phyloP scores from a whole-genome alignment of 768 basidiomycete species.

The Mycena polygramma region DNA sequence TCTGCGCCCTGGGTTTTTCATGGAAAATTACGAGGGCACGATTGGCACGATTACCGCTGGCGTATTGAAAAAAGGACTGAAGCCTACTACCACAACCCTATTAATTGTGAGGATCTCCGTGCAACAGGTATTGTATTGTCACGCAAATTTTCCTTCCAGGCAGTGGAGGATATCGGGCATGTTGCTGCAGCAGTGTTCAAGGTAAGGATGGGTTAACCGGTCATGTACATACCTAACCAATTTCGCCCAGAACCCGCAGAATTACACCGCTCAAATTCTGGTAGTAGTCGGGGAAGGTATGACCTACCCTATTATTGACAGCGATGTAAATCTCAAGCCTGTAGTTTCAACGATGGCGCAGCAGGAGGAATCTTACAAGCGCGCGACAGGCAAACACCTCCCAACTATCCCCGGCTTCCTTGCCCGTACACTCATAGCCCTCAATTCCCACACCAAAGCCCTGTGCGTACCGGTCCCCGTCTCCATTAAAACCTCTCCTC shows the following conservation, averaged over 20 bases:
- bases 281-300: conserved; percentile 45
- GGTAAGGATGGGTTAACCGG: conserved; percentile 32
- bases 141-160: conserved; percentile 38
- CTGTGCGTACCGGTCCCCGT: no score
- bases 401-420: conserved; percentile 46
- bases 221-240: background rate
- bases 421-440: conserved; percentile 42
- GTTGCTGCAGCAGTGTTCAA: conserved; percentile 51
- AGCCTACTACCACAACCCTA: no score
- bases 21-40: conserved; percentile 60
- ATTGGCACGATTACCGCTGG: no score
- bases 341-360: conserved; percentile 43
- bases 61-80: no score
- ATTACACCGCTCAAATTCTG: conserved; percentile 42
- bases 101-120: no score
- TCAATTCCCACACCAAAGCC: conserved; percentile 47
- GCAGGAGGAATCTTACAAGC: conserved; percentile 40
- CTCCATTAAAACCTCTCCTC: background rate
- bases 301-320: background rate
- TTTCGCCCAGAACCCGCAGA: conserved; percentile 43
- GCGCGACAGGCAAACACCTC: conserved; percentile 42
- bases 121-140: background rate
- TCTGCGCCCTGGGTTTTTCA: conserved; percentile 57
- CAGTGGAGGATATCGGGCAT: conserved; percentile 50
- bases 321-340: background rate